phyloP scores from a whole-genome alignment of 345 rosid genomes.

The Microthlaspi erraticum region DNA sequence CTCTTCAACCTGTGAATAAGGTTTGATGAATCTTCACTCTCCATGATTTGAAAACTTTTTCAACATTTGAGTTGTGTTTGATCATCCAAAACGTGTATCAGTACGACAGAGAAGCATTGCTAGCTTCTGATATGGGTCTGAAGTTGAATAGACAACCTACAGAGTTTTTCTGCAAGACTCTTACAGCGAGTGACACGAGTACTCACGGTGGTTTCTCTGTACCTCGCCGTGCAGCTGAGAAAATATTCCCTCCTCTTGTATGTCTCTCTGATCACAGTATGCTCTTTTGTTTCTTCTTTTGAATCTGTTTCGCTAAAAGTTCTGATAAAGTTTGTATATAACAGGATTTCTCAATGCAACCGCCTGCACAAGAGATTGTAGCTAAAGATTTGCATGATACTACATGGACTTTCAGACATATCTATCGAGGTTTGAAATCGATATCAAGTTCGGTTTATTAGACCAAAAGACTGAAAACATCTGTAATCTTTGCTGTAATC shows the following conservation, averaged over 20 bases:
- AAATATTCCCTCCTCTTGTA: constrained; percentile 92
- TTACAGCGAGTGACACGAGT: constrained; percentile 96
- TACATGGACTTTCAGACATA: constrained; percentile 90
- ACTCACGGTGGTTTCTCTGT: constrained; percentile 98
- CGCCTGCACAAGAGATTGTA: constrained; percentile 89
- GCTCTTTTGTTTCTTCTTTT: constrained; percentile 1
- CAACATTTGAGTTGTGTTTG: constrained; percentile 1
- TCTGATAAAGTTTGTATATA: background rate
- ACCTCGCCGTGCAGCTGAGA: constrained; percentile 98
- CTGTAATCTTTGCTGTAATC: constrained; percentile 28
- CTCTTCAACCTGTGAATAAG: constrained; percentile 76
- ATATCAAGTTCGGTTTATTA: constrained; percentile 18
- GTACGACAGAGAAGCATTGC: constrained; percentile 86
- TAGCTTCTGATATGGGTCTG: constrained; percentile 85
- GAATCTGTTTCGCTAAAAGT: constrained; percentile 23
- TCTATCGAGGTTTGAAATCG: constrained; percentile 68
- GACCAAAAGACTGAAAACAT: background rate
- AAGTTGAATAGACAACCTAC: constrained; percentile 81
- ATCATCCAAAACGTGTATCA: constrained; percentile 41
- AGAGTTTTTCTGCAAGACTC: constrained; percentile 97
- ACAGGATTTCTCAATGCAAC: constrained; percentile 93
- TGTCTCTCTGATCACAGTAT: constrained; percentile 33
- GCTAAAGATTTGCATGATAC: constrained; percentile 94
- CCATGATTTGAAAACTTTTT: constrained; percentile 4
- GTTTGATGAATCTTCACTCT: constrained; percentile 35